phyloP scores from a whole-genome alignment of 1,284 basidiomycete genomes.

The Microbotryum scabiosae region DNA sequence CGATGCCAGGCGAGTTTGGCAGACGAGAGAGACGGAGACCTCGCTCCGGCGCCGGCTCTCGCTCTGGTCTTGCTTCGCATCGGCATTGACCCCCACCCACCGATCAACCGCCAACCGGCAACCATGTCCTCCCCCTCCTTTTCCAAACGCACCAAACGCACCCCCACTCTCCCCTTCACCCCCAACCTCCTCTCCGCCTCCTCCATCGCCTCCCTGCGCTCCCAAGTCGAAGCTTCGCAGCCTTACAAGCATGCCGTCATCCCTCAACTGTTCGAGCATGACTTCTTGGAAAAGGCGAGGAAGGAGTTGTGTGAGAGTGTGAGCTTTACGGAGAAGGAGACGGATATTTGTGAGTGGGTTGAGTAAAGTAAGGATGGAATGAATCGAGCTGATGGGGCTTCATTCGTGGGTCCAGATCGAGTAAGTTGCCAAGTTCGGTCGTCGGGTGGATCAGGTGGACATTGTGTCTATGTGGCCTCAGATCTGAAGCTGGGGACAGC shows the following conservation, averaged over 20 bases:
- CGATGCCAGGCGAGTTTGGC: too few relatives aligned
- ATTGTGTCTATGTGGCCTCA: too few relatives aligned
- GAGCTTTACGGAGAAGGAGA: constrained; percentile 92
- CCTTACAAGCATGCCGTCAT: constrained; percentile 73
- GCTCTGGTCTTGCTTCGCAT: too few relatives aligned
- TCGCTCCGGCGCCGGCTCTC: too few relatives aligned
- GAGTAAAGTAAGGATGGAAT: background rate
- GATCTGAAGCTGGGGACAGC: too few relatives aligned
- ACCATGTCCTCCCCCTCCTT: background rate
- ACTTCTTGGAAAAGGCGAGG: constrained; percentile 27
- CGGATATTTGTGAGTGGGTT: constrained; percentile 88
- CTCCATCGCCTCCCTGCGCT: too few relatives aligned
- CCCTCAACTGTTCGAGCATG: constrained; percentile 57
- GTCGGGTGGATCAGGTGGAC: too few relatives aligned
- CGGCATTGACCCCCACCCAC: too few relatives aligned
- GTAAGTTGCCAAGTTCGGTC: background rate
- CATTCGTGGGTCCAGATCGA: constrained; percentile 43
- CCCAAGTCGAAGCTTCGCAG: too few relatives aligned
- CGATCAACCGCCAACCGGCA: too few relatives aligned
- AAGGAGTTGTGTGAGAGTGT: constrained; percentile 62
- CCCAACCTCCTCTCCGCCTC: too few relatives aligned
- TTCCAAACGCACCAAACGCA: background rate
- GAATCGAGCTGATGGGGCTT: background rate
- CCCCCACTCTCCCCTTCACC: background rate
- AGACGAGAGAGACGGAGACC: too few relatives aligned